Evolutionary conservation across 1,284 basidiomycete genomes (phyloP).

Genomic region (Gyrodon tennesseensis): DNA sequence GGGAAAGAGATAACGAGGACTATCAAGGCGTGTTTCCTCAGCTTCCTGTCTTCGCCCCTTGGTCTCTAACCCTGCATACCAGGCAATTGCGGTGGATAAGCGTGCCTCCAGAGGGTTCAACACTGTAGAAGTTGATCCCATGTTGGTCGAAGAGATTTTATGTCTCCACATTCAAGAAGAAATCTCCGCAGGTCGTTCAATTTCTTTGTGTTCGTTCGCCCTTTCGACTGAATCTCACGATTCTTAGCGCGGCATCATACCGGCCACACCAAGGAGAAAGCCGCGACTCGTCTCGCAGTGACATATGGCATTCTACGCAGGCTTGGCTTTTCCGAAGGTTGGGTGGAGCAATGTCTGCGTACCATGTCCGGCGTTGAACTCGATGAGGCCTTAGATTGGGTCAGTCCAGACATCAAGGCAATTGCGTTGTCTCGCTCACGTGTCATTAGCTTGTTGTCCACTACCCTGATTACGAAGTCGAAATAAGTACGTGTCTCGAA

Average conservation of each 20-base stretch:
- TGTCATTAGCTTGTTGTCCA: constrained; percentile 64
- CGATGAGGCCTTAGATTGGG: constrained; percentile 94
- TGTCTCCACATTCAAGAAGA: constrained; percentile 50
- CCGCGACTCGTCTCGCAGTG: constrained; percentile 68
- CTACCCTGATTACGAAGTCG: constrained; percentile 66
- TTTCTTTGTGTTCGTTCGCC: constrained; percentile 6
- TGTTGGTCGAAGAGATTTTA: constrained; percentile 62
- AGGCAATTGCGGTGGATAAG: constrained; percentile 85
- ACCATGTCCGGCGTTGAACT: constrained; percentile 69
- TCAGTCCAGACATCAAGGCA: constrained; percentile 44
- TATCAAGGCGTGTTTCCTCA: constrained; percentile 47
- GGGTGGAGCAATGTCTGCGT: constrained; percentile 69
- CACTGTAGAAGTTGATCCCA: constrained; percentile 63
- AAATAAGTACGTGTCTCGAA: constrained; percentile 37
- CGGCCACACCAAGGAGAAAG: constrained; percentile 69
- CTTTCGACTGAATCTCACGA: constrained; percentile 13
- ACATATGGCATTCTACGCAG: constrained; percentile 82
- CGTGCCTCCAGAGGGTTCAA: constrained; percentile 70
- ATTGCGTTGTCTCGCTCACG: constrained; percentile 22
- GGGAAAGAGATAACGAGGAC: constrained; percentile 83
- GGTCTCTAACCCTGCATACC: constrained; percentile 5
- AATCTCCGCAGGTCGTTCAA: constrained; percentile 22
- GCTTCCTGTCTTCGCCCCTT: constrained; percentile 10
- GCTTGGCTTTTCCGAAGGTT: constrained; percentile 75
- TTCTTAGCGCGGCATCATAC: constrained; percentile 45